phyloP scores from a whole-genome alignment of 306 rosid genomes.

The Ceratonia siliqua region DNA sequence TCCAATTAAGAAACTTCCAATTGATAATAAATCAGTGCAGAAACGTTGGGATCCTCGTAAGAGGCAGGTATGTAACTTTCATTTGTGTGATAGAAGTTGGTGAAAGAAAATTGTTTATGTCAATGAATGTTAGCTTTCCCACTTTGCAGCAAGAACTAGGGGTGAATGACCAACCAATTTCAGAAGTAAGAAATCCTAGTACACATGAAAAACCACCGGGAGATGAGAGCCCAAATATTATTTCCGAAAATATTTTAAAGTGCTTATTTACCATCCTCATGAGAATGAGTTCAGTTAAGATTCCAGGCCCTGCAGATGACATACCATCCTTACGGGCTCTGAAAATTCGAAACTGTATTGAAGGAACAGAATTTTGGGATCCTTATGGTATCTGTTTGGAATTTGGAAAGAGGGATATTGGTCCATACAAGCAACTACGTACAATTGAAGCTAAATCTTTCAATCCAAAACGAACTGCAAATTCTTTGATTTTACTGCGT shows the following conservation, averaged over 20 bases:
- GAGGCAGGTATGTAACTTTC: constrained; percentile 47
- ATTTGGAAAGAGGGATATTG: constrained; percentile 72
- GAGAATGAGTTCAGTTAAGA: constrained; percentile 69
- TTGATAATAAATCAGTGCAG: constrained; percentile 46
- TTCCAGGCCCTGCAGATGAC: constrained; percentile 41
- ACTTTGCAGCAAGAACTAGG: constrained; percentile 63
- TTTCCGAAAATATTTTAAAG: constrained; percentile 77
- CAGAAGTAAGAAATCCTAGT: constrained; percentile 43
- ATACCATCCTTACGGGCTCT: constrained; percentile 39
- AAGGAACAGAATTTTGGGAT: constrained; percentile 51
- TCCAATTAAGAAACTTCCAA: constrained; percentile 46
- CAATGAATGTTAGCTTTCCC: constrained; percentile 34
- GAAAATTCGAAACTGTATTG: constrained; percentile 35
- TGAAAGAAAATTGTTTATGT: not conserved
- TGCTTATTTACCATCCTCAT: constrained; percentile 79
- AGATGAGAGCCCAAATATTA: constrained; percentile 68
- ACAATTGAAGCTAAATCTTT: constrained; percentile 63
- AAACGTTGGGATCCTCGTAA: constrained; percentile 51
- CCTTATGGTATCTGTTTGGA: constrained; percentile 69
- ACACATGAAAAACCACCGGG: constrained; percentile 39
- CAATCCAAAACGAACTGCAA: constrained; percentile 65
- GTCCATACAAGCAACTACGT: constrained; percentile 66
- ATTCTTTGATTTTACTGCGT: constrained; percentile 68
- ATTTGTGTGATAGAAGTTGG: constrained; percentile 20
- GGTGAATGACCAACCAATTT: constrained; percentile 40